Conservation (phyloP, 164 flowering plant genomes). For the Sextonia rubra region DNA sequence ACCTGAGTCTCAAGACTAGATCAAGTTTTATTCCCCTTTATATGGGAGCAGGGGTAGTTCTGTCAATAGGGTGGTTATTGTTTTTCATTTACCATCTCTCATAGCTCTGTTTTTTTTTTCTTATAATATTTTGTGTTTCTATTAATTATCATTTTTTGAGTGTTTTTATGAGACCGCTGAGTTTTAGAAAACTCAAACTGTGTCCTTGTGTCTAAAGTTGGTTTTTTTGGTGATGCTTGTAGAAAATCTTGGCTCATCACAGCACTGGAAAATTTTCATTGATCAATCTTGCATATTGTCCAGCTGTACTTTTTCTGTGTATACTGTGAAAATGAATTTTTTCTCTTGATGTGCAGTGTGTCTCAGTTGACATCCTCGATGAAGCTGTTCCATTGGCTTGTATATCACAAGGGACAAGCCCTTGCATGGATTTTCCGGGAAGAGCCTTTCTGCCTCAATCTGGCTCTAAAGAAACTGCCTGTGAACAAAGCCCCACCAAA, state of each 20-base stretch:
- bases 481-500: constrained; percentile 4
- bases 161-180: too few species aligned
- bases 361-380: constrained; percentile 19
- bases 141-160: too few species aligned
- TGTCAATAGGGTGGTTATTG: too few species aligned
- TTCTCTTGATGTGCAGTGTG: constrained; percentile 19
- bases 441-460: constrained; percentile 1
- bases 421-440: constrained; percentile 12
- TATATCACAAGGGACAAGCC: constrained; percentile 8
- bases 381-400: constrained; percentile 12
- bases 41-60: too few species aligned
- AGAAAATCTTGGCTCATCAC: neutral
- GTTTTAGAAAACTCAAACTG: too few species aligned
- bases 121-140: too few species aligned
- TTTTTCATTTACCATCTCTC: too few species aligned
- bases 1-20: too few species aligned
- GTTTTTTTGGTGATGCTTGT: neutral
- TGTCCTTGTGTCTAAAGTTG: neutral
- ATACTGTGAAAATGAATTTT: neutral
- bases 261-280: neutral
- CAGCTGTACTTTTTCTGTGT: neutral
- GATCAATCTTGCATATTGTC: neutral
- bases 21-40: too few species aligned
- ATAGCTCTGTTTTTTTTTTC: too few species aligned
- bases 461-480: constrained; percentile 10